Conservation (phyloP, 2,329 filamentous ascomycete species). For the Metarhizium album region DNA sequence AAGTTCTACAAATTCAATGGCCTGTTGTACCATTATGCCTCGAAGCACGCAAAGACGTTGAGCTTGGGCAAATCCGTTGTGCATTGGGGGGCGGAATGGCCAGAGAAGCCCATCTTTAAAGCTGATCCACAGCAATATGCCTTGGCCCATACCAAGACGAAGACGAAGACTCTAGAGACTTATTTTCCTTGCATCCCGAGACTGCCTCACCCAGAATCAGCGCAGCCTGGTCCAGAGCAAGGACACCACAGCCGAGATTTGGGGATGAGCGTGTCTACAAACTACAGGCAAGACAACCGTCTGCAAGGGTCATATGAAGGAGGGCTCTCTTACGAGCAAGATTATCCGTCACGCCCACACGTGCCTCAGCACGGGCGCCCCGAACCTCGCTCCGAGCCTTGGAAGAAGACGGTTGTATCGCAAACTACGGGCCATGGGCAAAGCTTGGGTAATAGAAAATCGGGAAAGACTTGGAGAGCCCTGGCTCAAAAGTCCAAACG, state of each 20-base stretch:
- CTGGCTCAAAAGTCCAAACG: neutral
- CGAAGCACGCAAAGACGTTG: conserved; percentile 64
- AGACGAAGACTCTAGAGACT: neutral
- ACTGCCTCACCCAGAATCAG: neutral
- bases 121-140: conserved; percentile 35
- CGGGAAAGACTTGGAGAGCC: neutral
- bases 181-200: neutral
- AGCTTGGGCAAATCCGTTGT: conserved; percentile 64
- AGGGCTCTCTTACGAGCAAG: neutral
- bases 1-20: conserved; percentile 70
- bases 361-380: too few species aligned
- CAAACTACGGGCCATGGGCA: neutral
- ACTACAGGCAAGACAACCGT: neutral
- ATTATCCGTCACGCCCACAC: neutral
- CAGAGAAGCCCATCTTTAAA: conserved; percentile 61
- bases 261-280: neutral
- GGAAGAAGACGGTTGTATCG: neutral
- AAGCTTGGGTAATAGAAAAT: neutral
- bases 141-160: neutral
- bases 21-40: conserved; percentile 72
- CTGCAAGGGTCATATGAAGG: neutral
- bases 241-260: neutral
- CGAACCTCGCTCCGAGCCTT: too few species aligned
- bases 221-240: neutral
- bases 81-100: conserved; percentile 75